Evolutionary conservation across 2,329 filamentous ascomycete genomes (phyloP).

Genomic region (Cordyceps pruinosa): DNA sequence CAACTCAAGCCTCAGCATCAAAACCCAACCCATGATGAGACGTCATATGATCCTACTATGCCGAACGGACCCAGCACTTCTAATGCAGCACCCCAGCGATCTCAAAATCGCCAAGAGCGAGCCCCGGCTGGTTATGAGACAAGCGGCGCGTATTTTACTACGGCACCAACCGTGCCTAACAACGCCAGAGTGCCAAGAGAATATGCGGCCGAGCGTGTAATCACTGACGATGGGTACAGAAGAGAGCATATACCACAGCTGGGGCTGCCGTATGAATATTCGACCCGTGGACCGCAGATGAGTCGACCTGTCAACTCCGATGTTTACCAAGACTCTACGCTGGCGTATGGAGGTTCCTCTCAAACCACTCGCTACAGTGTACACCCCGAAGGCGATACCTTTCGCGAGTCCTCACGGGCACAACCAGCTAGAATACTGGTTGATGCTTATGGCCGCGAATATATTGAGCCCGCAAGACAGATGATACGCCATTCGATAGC

Average conservation of each 20-base stretch:
- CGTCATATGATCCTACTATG: slow-evolving; percentile 7
- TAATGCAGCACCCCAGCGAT: background rate
- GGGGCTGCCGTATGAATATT: slow-evolving; percentile 31
- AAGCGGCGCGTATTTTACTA: background rate
- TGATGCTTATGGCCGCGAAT: slow-evolving; percentile 78
- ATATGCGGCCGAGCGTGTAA: slow-evolving; percentile 13
- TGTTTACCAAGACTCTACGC: slow-evolving; percentile 32
- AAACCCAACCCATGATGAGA: slow-evolving; percentile 10
- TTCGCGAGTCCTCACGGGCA: slow-evolving; percentile 45
- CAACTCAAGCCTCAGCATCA: slow-evolving; percentile 36
- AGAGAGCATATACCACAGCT: slow-evolving; percentile 24
- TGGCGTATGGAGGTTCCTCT: slow-evolving; percentile 39
- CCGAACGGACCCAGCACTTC: slow-evolving; percentile 11
- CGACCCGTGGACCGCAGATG: slow-evolving; percentile 30
- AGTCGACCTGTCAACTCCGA: slow-evolving; percentile 33
- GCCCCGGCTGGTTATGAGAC: background rate
- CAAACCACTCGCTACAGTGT: slow-evolving; percentile 39
- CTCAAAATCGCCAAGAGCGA: background rate
- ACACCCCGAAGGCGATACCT: slow-evolving; percentile 42
- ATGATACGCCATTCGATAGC: slow-evolving; percentile 47
- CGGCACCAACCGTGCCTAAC: background rate
- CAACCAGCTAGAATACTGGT: slow-evolving; percentile 64
- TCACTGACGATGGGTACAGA: slow-evolving; percentile 25
- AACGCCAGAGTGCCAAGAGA: background rate
- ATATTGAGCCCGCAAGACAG: slow-evolving; percentile 48